Percentiles rank a stretch among this genome's conserved stretches.
These are phyloP conservation scores for Ceratobasidium sp. DNA, from an alignment of 1,284 basidiomycete genomes.

Conservation along the genomic window DNA sequence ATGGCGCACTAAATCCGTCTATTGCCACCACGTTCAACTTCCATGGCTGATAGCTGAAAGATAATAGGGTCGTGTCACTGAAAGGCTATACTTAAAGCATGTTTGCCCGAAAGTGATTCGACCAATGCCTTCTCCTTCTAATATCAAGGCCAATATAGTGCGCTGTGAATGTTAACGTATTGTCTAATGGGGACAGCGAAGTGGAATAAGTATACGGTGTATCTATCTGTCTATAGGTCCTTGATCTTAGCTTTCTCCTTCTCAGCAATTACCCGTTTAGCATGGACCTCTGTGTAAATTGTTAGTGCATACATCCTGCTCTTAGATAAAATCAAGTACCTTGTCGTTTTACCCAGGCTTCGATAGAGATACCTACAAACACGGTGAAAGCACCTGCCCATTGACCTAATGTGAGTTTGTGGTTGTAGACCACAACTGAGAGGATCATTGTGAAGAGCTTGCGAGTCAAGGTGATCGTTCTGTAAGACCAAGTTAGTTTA, in stretches of 20 bases:
- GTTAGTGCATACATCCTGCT: neutral
- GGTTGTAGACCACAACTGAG: constrained; percentile 90
- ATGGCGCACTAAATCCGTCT: no score
- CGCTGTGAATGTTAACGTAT: neutral
- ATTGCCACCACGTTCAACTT: no score
- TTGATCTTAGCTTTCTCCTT: constrained; percentile 82
- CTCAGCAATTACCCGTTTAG: constrained; percentile 76
- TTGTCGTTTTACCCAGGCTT: constrained; percentile 86
- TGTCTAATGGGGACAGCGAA: neutral
- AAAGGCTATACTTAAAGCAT: no score
- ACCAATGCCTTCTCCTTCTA: no score
- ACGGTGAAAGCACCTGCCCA: constrained; percentile 91
- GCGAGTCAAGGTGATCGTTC: constrained; percentile 93
- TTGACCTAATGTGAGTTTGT: constrained; percentile 81
- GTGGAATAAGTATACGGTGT: neutral
- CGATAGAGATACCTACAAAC: constrained; percentile 91
- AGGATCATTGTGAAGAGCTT: constrained; percentile 99
- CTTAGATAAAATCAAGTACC: constrained; percentile 55
- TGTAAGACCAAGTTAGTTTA: constrained; percentile 50
- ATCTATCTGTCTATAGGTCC: constrained; percentile 58
- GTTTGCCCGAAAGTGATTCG: no score
- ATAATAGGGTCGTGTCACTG: no score
- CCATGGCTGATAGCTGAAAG: no score
- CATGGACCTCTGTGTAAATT: constrained; percentile 66
- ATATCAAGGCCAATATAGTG: no score